These are phyloP conservation scores for Fraxinus greggii DNA, from an alignment of 305 asterid species.

Conservation along the genomic window DNA sequence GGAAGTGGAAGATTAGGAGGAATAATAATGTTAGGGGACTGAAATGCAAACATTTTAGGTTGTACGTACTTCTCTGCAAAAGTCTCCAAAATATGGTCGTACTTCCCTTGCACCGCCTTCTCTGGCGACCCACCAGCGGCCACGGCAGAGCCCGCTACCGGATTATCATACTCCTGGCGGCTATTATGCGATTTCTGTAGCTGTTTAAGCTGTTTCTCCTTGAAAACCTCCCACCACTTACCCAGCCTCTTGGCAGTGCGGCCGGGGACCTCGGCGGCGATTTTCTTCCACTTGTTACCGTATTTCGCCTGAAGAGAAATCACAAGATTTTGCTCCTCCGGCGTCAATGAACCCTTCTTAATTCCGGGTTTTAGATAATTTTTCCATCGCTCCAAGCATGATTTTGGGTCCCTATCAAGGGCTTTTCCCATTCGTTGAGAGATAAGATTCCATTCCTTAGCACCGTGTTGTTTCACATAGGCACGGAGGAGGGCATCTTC, in stretches of 20 bases:
- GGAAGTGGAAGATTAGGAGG: slow-evolving; percentile 27
- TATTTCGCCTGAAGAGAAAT: slow-evolving; percentile 68
- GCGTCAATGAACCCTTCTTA: slow-evolving; percentile 65
- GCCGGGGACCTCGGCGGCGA: slow-evolving; percentile 79
- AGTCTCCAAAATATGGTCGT: slow-evolving; percentile 71
- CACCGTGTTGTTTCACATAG: slow-evolving; percentile 76
- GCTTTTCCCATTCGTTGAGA: slow-evolving; percentile 57
- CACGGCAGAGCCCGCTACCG: slow-evolving; percentile 28
- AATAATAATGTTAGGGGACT: slow-evolving; percentile 28
- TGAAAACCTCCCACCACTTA: slow-evolving; percentile 94
- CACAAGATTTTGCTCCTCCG: slow-evolving; percentile 66
- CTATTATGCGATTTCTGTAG: slow-evolving; percentile 41
- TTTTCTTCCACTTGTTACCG: slow-evolving; percentile 86
- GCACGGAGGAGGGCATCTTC: slow-evolving; percentile 82
- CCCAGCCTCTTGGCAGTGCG: slow-evolving; percentile 82
- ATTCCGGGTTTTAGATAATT: slow-evolving; percentile 78
- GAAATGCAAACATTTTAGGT: slow-evolving; percentile 47
- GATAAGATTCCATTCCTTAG: slow-evolving; percentile 76
- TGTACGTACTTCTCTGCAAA: slow-evolving; percentile 84
- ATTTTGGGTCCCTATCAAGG: slow-evolving; percentile 71
- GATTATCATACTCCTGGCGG: slow-evolving; percentile 26
- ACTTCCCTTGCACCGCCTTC: slow-evolving; percentile 55
- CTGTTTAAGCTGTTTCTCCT: slow-evolving; percentile 77
- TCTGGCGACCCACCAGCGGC: slow-evolving; percentile 44
- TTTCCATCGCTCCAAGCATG: slow-evolving; percentile 78